These are phyloP conservation scores for Rhizopus delemar DNA, from an alignment of 371 early-diverging fungal species.

Conservation along the genomic window DNA sequence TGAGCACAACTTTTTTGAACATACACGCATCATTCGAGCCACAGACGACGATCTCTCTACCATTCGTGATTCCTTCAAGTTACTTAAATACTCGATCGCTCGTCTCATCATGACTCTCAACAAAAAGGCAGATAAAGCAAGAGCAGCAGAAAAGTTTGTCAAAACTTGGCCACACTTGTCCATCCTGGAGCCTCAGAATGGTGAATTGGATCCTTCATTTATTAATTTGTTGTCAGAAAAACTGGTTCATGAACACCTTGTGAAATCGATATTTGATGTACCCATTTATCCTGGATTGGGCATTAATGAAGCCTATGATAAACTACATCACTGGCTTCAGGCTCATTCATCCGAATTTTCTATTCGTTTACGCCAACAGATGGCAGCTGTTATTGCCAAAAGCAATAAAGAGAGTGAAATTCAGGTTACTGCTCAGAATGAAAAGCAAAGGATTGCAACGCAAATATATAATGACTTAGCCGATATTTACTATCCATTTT, in stretches of 20 bases:
- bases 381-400: slow-evolving; percentile 59
- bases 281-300: slow-evolving; percentile 57
- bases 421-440: slow-evolving; percentile 45
- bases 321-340: slow-evolving; percentile 55
- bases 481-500: slow-evolving; percentile 45
- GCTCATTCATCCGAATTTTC: slow-evolving; percentile 50
- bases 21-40: slow-evolving; percentile 58
- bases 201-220: slow-evolving; percentile 50
- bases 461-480: slow-evolving; percentile 48
- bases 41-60: slow-evolving; percentile 67
- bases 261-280: slow-evolving; percentile 46
- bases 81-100: slow-evolving; percentile 58
- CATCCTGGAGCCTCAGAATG: slow-evolving; percentile 29
- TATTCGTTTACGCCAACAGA: slow-evolving; percentile 60
- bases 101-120: slow-evolving; percentile 59
- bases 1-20: slow-evolving; percentile 59
- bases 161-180: slow-evolving; percentile 39
- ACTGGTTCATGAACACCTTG: slow-evolving; percentile 55
- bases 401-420: slow-evolving; percentile 46
- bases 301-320: slow-evolving; percentile 53
- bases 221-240: slow-evolving; percentile 60
- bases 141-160: slow-evolving; percentile 43
- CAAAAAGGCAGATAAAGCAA: slow-evolving; percentile 52
- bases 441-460: slow-evolving; percentile 33
- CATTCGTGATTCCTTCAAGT: slow-evolving; percentile 59